Base-by-base conservation (phyloP, 148 eudicot genomes). In the Polygonum aviculare region DNA sequence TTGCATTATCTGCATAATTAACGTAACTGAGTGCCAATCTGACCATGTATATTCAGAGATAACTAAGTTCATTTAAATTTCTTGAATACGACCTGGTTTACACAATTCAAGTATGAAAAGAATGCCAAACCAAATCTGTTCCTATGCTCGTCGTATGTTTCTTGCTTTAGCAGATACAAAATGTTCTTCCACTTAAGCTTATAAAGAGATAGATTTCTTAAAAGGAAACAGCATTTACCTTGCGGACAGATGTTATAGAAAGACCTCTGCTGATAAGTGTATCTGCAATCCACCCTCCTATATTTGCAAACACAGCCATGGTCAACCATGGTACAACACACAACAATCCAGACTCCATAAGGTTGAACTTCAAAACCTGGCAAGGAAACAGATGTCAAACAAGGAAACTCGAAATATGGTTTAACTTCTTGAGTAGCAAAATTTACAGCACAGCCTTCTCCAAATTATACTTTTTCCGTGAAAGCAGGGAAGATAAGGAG, bases 231-330 rank as follows among this genome's bases (percentile, higher is more conserved):
- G 76, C 72, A 44, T 73, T 83, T 84, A 89, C 98, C 97, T 92
- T 92, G 80, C 97, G 95, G 81, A 94, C 98, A 39, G 93, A 78
- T 62, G 98, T 94, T 77, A 94, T 84, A 45, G 98, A 90, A 75
- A 86, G 77, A 70, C 97, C 97, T 86, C 72, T 89, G 86, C 89
- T 94, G 48, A 94, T 86, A 76, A 94, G 93, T 52, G 95, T 89
- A 79, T 92, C 98, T 10, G 98, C 98, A 83, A 94, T 94, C 98
- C 98, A 94, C 41, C 98, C 97, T 79, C 98, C 98, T 77, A 94
- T 83, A 81, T 94, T 94, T 41, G 98, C 98, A 86, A 89, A 94
- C 48, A 90, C 78, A 47, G 98, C 98, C 98, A 92, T 92, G 74
- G 98, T 94, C 85, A 94, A 87, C 98, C 98, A 94, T 81, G 98